Evolutionary conservation across 2,329 filamentous ascomycete species (phyloP).

Genomic region (Fusarium cicatricum): DNA sequence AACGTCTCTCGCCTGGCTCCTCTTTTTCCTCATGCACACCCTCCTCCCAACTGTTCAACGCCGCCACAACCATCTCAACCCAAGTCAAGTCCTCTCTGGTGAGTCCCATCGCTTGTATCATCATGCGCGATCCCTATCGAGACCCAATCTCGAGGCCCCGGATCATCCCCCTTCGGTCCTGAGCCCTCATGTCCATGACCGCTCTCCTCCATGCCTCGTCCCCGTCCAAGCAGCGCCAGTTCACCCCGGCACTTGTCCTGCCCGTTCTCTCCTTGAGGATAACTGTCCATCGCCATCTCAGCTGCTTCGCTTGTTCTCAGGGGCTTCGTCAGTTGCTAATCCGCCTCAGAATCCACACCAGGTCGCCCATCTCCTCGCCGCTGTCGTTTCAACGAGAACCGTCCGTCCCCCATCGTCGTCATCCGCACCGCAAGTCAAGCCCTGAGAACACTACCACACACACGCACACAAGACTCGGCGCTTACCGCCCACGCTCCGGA

Average conservation of each 20-base stretch:
- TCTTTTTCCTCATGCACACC: slow-evolving; percentile 56
- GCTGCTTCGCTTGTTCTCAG: slow-evolving; percentile 2
- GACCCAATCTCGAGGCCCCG: slow-evolving; percentile 39
- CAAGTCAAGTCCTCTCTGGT: slow-evolving; percentile 48
- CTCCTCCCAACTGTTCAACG: slow-evolving; percentile 46
- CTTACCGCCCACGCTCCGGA: slow-evolving; percentile 46
- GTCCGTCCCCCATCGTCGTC: slow-evolving; percentile 37
- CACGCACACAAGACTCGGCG: slow-evolving; percentile 41
- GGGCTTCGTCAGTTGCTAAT: slow-evolving; percentile 36
- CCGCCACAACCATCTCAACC: slow-evolving; percentile 47
- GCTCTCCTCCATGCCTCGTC: slow-evolving; percentile 40
- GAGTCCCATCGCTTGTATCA: slow-evolving; percentile 47
- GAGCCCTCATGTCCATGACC: slow-evolving; percentile 31
- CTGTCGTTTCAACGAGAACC: slow-evolving; percentile 31
- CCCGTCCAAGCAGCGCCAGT: slow-evolving; percentile 38
- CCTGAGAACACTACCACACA: slow-evolving; percentile 39
- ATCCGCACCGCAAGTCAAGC: slow-evolving; percentile 45
- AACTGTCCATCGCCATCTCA: slow-evolving; percentile 21
- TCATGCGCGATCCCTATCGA: slow-evolving; percentile 49
- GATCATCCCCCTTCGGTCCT: slow-evolving; percentile 37
- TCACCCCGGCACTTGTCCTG: slow-evolving; percentile 27
- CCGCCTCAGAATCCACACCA: slow-evolving; percentile 17
- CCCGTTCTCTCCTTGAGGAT: slow-evolving; percentile 18
- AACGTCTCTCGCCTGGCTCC: slow-evolving; percentile 50
- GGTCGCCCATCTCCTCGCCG: slow-evolving; percentile 14